These are phyloP conservation scores for Perkinsus olseni DNA, from an alignment of 169 alveolate genomes.

Conservation along the genomic window DNA sequence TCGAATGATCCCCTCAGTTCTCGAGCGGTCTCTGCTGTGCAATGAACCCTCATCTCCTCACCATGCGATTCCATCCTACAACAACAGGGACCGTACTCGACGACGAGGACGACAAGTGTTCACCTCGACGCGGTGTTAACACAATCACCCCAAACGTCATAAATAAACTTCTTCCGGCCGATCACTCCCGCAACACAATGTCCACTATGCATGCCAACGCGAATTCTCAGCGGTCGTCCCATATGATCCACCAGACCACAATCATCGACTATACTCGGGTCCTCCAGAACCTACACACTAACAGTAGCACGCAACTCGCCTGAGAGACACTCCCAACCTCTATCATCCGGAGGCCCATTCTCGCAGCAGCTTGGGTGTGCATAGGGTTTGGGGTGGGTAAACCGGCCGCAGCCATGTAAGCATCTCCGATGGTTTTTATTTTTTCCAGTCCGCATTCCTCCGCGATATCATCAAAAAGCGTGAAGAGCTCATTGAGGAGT, in stretches of 20 bases:
- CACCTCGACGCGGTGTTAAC: constrained; percentile 2
- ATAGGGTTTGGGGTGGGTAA: constrained; percentile 4
- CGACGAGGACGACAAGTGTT: neutral
- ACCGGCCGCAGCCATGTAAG: constrained; percentile 8
- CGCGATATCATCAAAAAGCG: neutral
- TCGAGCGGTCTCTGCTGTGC: neutral
- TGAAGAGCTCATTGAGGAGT: neutral
- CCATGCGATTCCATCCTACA: neutral
- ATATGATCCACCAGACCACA: neutral
- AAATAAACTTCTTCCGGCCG: neutral
- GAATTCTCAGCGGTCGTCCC: neutral
- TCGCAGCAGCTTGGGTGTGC: constrained; percentile 7
- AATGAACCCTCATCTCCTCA: neutral
- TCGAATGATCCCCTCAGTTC: neutral
- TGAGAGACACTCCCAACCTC: neutral
- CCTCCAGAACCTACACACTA: neutral
- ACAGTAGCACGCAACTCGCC: neutral
- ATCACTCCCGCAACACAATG: constrained; percentile 15
- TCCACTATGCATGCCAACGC: constrained; percentile 10
- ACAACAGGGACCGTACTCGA: too few species aligned
- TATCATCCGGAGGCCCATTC: neutral
- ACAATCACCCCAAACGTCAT: constrained; percentile 10
- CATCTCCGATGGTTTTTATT: constrained; percentile 13
- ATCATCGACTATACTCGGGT: neutral
- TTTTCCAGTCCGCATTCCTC: constrained; percentile 10